Conservation (phyloP, 179 eudicot genomes). For the Heliamphora pulchella region DNA sequence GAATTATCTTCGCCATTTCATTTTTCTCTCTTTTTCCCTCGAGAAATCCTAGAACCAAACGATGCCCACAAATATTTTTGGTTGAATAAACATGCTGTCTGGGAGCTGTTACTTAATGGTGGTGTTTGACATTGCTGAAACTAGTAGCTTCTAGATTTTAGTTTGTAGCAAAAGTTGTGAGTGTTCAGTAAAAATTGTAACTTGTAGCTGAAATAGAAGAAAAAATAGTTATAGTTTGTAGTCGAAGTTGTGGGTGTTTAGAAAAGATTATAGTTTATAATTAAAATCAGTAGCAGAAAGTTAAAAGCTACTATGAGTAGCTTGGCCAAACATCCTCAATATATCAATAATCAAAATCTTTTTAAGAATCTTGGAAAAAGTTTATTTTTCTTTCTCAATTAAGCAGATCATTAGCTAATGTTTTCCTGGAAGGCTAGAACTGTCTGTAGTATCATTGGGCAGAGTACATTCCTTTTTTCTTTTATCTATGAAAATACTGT, state of each 20-base stretch:
- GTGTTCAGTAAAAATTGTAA: no score
- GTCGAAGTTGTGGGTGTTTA: no score
- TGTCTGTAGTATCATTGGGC: neutral
- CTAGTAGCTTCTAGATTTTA: no score
- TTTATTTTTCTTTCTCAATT: no score
- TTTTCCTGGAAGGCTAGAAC: neutral
- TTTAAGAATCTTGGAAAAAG: neutral
- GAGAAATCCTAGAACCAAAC: neutral
- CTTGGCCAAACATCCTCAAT: no score
- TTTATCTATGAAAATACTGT: neutral
- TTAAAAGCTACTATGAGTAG: no score
- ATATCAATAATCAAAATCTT: neutral
- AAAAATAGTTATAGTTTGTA: no score
- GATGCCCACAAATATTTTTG: neutral
- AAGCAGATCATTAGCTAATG: neutral
- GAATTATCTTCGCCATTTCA: neutral
- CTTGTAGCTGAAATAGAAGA: no score
- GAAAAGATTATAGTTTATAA: no score
- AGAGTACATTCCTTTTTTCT: neutral
- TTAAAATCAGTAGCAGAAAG: no score
- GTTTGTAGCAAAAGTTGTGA: no score
- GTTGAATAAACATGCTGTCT: neutral
- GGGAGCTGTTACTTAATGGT: neutral
- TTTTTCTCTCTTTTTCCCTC: neutral
- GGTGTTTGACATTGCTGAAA: no score